phyloP scores from a whole-genome alignment of 2,329 filamentous ascomycete species.

The Dendryphion nanum region DNA sequence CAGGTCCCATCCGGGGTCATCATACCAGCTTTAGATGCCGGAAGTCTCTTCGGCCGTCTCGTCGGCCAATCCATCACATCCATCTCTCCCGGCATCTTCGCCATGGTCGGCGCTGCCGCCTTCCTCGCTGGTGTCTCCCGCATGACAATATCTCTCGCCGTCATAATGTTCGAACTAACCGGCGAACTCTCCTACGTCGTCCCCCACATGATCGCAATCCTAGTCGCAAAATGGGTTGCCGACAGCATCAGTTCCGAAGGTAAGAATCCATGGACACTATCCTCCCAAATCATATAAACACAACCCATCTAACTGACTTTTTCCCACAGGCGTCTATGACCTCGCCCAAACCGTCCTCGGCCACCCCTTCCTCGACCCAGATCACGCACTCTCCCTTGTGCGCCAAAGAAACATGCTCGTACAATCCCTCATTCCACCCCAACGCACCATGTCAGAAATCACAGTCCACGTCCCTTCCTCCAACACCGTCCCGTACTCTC shows the following conservation, averaged over 20 bases:
- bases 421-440: conserved; percentile 52
- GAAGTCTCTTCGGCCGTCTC: conserved; percentile 58
- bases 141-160: conserved; percentile 59
- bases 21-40: conserved; percentile 58
- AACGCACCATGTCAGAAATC: conserved; percentile 57
- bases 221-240: conserved; percentile 60
- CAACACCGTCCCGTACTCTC: conserved; percentile 43
- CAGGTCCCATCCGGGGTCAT: conserved; percentile 62
- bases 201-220: conserved; percentile 59
- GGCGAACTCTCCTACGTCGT: conserved; percentile 59
- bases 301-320: no score
- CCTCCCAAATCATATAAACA: no score
- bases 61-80: conserved; percentile 45
- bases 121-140: conserved; percentile 59
- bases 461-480: conserved; percentile 48
- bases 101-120: conserved; percentile 59
- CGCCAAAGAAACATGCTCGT: conserved; percentile 40
- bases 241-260: conserved; percentile 53
- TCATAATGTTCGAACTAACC: conserved; percentile 62
- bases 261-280: no score
- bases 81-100: conserved; percentile 58
- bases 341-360: conserved; percentile 59
- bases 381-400: conserved; percentile 47
- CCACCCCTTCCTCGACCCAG: conserved; percentile 58
- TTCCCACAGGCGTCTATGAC: conserved; percentile 61